Percentiles rank a stretch among this genome's conserved stretches.
These are phyloP conservation scores for Brassica juncea DNA, from an alignment of 345 rosid genomes.

Conservation along the genomic window DNA sequence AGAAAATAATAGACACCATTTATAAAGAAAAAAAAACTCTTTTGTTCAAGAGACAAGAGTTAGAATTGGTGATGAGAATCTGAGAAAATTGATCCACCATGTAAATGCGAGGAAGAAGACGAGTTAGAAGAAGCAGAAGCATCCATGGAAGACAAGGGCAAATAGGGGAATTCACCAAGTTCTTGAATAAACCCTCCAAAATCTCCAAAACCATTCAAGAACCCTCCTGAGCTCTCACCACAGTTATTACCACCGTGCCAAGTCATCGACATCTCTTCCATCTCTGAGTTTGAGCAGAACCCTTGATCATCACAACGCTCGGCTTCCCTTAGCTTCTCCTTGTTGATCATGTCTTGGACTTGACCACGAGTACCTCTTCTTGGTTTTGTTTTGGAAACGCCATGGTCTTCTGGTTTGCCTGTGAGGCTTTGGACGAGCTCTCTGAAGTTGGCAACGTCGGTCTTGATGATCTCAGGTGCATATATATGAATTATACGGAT, in stretches of 20 bases:
- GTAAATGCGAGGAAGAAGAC: constrained; percentile 37
- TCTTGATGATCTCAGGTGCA: constrained; percentile 97
- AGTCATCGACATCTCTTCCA: constrained; percentile 32
- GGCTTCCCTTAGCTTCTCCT: constrained; percentile 7
- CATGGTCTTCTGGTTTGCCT: constrained; percentile 60
- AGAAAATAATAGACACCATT: constrained; percentile 11
- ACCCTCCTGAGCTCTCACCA: constrained; percentile 47
- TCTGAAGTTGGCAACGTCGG: constrained; percentile 83
- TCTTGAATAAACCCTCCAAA: constrained; percentile 75
- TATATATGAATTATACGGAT: constrained; percentile 82
- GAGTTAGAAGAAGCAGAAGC: constrained; percentile 38
- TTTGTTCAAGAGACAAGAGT: background rate
- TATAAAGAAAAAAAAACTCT: background rate
- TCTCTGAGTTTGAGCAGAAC: constrained; percentile 20
- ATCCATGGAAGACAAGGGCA: constrained; percentile 46
- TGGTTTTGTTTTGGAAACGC: constrained; percentile 28
- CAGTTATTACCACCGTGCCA: constrained; percentile 24
- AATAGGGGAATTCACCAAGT: constrained; percentile 60
- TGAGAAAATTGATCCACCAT: constrained; percentile 35
- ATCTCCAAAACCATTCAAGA: constrained; percentile 61
- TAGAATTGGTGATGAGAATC: constrained; percentile 30
- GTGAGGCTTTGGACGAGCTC: constrained; percentile 92
- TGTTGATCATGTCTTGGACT: constrained; percentile 23
- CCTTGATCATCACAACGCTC: constrained; percentile 22
- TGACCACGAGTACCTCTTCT: constrained; percentile 32